Base-by-base conservation (phyloP, 1,284 basidiomycete genomes). In the Inonotus hispidus region DNA sequence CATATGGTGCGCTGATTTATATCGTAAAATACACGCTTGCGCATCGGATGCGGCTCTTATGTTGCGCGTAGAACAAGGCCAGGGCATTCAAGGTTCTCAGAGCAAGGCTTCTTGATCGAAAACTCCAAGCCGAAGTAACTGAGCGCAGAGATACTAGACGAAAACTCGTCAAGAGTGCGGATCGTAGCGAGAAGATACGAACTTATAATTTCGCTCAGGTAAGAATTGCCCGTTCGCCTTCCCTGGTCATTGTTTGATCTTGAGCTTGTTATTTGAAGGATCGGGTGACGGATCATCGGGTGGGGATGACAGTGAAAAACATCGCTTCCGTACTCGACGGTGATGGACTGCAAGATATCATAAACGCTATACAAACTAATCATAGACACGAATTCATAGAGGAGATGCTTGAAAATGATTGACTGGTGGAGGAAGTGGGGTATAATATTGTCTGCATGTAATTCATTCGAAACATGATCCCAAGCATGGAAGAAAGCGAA, bases 151-250 rank as follows among this genome's bases (percentile, higher is more conserved):
- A 83, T 0, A 80, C 81, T 3, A 80, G 93, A 10, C 77, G 84
- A 38, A 86, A 76, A 65, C 85, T 97, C 43, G 88, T 97, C 16
- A 83, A 84, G 56, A 86, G 87, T 0, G 87, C 87, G 1, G 92
- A 94, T 69, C 77, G 95, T 21, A 93, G 91, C 67, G 93, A 97
- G 69, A 97, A 97, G 72, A 89, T 97, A 62, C 77, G 95, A 63
- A 98, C 95, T 5, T 98, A 97, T 72, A 96, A 96, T 68, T 95
- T 87, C 70, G 84, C 91, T 1, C 92, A 94, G 79, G 92, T 84
- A 56, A 11, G 25, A 55, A 54, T 27, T n/a, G 25, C 43, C 27
- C 19, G n/a, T 21, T 38, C 37, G 16, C 37, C 23, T 59, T 41
- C 49, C 8, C 47, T 41, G 32, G 23, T 25, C 43, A 10, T 23